Base-by-base conservation (phyloP, 2,329 filamentous ascomycete genomes). In the Phaeosphaeria sp. region DNA sequence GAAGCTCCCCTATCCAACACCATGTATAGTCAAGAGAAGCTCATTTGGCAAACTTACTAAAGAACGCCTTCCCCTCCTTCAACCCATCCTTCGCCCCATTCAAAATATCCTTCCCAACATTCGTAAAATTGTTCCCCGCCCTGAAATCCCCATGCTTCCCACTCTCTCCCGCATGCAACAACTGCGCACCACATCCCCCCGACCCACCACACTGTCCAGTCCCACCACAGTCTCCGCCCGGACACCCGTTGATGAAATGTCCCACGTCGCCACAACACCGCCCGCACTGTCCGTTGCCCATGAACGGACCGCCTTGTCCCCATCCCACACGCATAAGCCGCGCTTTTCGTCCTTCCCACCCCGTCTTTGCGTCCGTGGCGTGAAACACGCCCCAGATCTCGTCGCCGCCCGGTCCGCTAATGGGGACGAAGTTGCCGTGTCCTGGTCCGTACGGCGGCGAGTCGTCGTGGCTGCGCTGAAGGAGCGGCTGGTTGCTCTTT, bases 331-430 rank as follows among this genome's bases (percentile, higher is more conserved):
- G 73, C 73, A 82, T 81, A 57, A 79, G 67, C 21, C 80, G 71
- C 50, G 78, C 80, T 61, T 78, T 81, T 18, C 80, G 58, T 6
- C 78, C 78, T n/a, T 76, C 74, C 77, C 78, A 81, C 0, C 80
- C 80, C 30, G 81, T 80, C 55, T 76, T 77, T 22, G 60, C 68
- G 63, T 82, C 80, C 1, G 80, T 82, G 0, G 79, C 80, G 60
- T 82, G 80, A 60, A 81, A 82, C 1, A 82, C 71, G 7, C 71
- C 76, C 60, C 80, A 74, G 1, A 78, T 76, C 55, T 81, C 79
- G n/a, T 71, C 67, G 0, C 74, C 77, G 0, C 62, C 68, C 2
- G 68, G 65, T 0, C 70, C 71, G 27, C 65, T 71, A 8, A 80
- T 68, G 13, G 74, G 66, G 18, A 82, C 69, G 55, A 82, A 82